phyloP scores from a whole-genome alignment of 73 alveolate species.

The Durusdinium trenchii region DNA sequence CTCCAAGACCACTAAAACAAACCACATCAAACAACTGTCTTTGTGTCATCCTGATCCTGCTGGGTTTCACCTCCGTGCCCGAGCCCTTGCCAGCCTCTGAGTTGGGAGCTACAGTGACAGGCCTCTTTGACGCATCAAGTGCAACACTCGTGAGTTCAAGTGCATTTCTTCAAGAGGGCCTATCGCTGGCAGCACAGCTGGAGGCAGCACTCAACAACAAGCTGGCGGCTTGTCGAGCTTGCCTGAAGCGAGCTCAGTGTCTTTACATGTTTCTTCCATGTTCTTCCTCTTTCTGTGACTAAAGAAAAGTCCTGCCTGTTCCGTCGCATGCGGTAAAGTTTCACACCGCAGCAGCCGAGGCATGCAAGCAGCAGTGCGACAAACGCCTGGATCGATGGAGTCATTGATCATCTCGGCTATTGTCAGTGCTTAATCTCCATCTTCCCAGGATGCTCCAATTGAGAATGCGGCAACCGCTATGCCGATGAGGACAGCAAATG shows the following conservation, averaged over 20 bases:
- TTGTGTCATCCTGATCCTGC: too few species aligned
- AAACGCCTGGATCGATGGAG: not conserved
- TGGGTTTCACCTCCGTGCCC: too few species aligned
- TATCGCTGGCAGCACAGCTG: not conserved
- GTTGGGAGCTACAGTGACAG: not conserved
- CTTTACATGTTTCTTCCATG: too few species aligned
- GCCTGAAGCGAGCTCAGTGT: not conserved
- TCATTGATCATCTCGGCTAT: not conserved
- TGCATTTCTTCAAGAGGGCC: not conserved
- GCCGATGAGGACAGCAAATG: slow-evolving; percentile 33
- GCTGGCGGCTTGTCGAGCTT: slow-evolving; percentile 62
- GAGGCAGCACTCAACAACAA: slow-evolving; percentile 42
- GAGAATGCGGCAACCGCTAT: not conserved
- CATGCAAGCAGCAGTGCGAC: not conserved
- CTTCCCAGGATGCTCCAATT: not conserved
- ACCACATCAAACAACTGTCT: too few species aligned
- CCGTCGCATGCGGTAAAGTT: slow-evolving; percentile 49
- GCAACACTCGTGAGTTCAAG: not conserved
- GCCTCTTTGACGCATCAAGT: not conserved
- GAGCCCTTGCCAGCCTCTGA: slow-evolving; percentile 13
- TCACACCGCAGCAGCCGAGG: slow-evolving; percentile 47
- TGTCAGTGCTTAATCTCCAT: not conserved
- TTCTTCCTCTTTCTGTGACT: too few species aligned
- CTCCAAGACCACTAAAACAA: not conserved
- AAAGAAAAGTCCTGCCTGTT: slow-evolving; percentile 32